Percentiles rank a stretch among this genome's conserved stretches.
Evolutionary conservation across 164 flowering plant genomes (phyloP).

Genomic region (Dillenia turbinata): DNA sequence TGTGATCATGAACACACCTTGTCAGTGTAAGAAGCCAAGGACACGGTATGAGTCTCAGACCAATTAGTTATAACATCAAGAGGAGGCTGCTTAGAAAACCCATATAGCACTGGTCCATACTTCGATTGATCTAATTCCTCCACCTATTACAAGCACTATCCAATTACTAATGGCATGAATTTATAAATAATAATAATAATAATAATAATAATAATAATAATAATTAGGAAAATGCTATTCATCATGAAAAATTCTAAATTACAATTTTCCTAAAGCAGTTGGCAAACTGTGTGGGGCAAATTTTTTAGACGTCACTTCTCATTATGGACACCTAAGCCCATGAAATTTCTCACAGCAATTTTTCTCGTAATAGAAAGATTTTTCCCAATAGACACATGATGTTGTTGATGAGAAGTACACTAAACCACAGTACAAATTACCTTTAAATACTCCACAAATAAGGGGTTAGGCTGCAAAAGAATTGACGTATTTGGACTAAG

Average conservation of each 20-base stretch:
- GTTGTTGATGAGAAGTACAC: background rate
- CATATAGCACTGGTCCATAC: slow-evolving; percentile 34
- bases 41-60: slow-evolving; percentile 23
- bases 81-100: slow-evolving; percentile 39
- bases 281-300: no score
- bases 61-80: slow-evolving; percentile 36
- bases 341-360: no score
- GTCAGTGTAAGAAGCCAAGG: slow-evolving; percentile 32
- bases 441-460: slow-evolving; percentile 46
- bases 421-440: slow-evolving; percentile 14
- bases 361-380: no score
- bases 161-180: background rate
- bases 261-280: no score
- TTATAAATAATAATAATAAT: background rate
- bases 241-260: no score
- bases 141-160: slow-evolving; percentile 24
- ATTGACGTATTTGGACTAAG: slow-evolving; percentile 52
- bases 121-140: slow-evolving; percentile 23
- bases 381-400: no score
- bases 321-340: no score
- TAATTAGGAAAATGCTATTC: no score
- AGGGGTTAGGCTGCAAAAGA: slow-evolving; percentile 36
- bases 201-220: no score
- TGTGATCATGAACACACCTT: slow-evolving; percentile 26
- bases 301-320: no score